Base-by-base conservation (phyloP, 1,284 basidiomycete genomes). In the Singerocomus inundabilis region DNA sequence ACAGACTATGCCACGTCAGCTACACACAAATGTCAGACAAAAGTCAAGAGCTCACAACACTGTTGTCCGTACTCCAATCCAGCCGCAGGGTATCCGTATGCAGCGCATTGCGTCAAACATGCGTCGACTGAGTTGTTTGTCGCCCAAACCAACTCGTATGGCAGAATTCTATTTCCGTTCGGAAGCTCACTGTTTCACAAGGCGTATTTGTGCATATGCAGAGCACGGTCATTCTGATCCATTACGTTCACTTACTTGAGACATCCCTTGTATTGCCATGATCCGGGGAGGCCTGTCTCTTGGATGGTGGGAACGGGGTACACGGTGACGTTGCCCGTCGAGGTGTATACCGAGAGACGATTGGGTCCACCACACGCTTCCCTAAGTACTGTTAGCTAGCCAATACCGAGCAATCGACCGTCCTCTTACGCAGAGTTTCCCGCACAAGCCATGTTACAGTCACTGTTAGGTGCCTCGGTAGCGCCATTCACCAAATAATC, bases 341-440 rank as follows among this genome's bases (percentile, higher is more conserved):
- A 71, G 0, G 80, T 74, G 58, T 90, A 91, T 11, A 88, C 78
- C 1, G 84, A 87, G 38, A 90, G 62, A n/a, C 80, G 76, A 58
- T 82, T 82, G 2, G 81, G 77, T 10, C 80, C 85, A 58, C 88
- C 88, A 55, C 87, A 89, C 36, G 79, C 79, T 65, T 87, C 75
- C 24, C 82, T 87, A 11, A 8, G 0, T 5, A 16, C 24, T 11
- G 32, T 43, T 15, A 21, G 40, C 24, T 24, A n/a, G 5, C 15
- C 13, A 9, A 38, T 15, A 25, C 9, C 5, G 6, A n/a, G 24
- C 5, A 5, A 18, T 4, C 9, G 29, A 9, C 5, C 10, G 49
- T 11, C 69, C 80, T 59, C n/a, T n/a, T 55, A 86, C 85, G 76
- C 73, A n/a, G 79, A 35, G 54, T 80, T 81, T 12, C 83, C 87